A percentile compares a stretch with the other conserved stretches of the same genome.
These are phyloP conservation scores for Lepiota brunneoincarnata DNA, from an alignment of 768 basidiomycete species.

Conservation along the genomic window DNA sequence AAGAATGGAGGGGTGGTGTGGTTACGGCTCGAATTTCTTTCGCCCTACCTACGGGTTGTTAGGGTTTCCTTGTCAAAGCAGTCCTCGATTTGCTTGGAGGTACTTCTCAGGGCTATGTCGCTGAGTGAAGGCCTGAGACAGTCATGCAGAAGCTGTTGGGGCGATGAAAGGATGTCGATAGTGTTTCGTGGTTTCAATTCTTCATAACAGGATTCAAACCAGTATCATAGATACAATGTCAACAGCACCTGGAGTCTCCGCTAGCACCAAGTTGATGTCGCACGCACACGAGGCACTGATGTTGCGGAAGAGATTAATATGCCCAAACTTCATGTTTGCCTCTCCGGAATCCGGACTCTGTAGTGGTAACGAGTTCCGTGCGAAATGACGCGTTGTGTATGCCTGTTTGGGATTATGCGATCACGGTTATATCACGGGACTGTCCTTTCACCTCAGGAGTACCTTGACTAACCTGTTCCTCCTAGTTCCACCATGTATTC, in stretches of 20 bases:
- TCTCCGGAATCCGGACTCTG: background rate
- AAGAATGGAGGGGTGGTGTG: no score
- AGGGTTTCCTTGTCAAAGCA: no score
- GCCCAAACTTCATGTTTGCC: background rate
- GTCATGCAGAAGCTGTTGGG: no score
- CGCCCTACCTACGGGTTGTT: no score
- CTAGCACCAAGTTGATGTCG: background rate
- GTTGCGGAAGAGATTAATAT: background rate
- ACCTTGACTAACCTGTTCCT: background rate
- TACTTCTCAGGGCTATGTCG: no score
- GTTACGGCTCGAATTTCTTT: no score
- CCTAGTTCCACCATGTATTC: background rate
- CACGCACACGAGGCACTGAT: background rate
- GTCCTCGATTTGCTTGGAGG: no score
- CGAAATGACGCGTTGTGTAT: constrained; percentile 9
- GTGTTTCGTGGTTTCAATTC: no score
- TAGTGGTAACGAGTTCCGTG: no score
- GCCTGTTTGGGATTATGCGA: constrained; percentile 6
- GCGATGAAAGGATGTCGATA: no score
- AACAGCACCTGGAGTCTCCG: background rate
- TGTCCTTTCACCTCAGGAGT: constrained; percentile 7
- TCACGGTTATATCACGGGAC: constrained; percentile 3
- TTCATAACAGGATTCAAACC: no score
- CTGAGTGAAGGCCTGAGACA: no score
- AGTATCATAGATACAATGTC: background rate